phyloP scores from a whole-genome alignment of 805 yeast genomes.

The Lipomyces sp. region DNA sequence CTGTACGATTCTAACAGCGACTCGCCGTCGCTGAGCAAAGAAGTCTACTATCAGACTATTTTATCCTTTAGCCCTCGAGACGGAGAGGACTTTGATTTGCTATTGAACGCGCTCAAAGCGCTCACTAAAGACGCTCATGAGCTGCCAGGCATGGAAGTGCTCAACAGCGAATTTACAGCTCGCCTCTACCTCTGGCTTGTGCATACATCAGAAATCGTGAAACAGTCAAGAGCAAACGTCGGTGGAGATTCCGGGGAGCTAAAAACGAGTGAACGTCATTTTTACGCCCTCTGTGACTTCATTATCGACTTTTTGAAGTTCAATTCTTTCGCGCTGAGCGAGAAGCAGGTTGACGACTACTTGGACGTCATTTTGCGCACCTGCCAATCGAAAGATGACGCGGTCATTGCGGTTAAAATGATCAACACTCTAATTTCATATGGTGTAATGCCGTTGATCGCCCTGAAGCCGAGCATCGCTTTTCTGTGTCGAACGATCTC shows the following conservation, averaged over 20 bases:
- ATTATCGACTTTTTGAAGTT: conserved; percentile 48
- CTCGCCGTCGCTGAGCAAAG: conserved; percentile 45
- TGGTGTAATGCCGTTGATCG: conserved; percentile 47
- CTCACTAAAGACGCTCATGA: conserved; percentile 55
- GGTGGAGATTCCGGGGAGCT: neutral
- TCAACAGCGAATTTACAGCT: conserved; percentile 44
- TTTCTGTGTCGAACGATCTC: conserved; percentile 48
- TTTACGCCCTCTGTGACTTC: conserved; percentile 33
- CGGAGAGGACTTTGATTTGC: conserved; percentile 52
- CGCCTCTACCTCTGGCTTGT: conserved; percentile 42
- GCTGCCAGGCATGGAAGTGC: conserved; percentile 49
- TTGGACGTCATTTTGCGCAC: conserved; percentile 41
- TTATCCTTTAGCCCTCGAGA: conserved; percentile 42
- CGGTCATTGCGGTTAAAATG: conserved; percentile 43
- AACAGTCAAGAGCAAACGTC: conserved; percentile 2
- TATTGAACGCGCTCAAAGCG: conserved; percentile 46
- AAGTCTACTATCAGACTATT: conserved; percentile 61
- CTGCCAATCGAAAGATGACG: conserved; percentile 40
- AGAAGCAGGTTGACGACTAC: conserved; percentile 39
- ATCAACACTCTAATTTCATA: conserved; percentile 46
- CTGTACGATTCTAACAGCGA: conserved; percentile 44
- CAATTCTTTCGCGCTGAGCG: conserved; percentile 48
- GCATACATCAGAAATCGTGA: conserved; percentile 35
- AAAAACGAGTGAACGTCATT: conserved; percentile 28
- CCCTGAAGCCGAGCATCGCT: conserved; percentile 42